Conservation (phyloP, 1,284 basidiomycete species). For the Cerrena zonata region DNA sequence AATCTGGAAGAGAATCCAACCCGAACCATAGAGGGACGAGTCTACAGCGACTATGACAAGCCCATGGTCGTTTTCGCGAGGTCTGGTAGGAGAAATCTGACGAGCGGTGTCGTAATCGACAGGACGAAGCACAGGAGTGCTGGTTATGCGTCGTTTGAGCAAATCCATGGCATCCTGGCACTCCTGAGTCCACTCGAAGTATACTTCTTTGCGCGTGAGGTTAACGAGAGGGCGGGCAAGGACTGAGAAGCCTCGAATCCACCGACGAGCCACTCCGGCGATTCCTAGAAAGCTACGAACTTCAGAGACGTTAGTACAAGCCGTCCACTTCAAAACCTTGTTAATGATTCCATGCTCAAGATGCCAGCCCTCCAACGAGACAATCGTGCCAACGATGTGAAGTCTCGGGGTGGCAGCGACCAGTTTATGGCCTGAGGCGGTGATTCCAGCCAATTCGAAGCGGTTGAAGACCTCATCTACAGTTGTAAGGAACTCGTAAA, state of each 20-base stretch:
- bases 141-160: conserved; percentile 22
- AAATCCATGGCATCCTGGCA: conserved; percentile 19
- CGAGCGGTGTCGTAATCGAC: conserved; percentile 26
- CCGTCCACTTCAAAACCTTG: conserved; percentile 30
- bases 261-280: conserved; percentile 23
- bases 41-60: conserved; percentile 30
- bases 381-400: conserved; percentile 25
- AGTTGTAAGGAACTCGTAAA: conserved; percentile 22
- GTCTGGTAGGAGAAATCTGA: conserved; percentile 2
- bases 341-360: conserved; percentile 21
- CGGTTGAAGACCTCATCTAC: conserved; percentile 22
- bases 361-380: conserved; percentile 28
- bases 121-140: conserved; percentile 23
- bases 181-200: conserved; percentile 19
- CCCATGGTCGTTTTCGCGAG: conserved; percentile 18
- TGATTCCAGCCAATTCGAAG: conserved; percentile 25
- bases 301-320: conserved; percentile 20
- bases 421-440: conserved; percentile 26
- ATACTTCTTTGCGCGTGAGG: conserved; percentile 14
- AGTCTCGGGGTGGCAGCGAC: conserved; percentile 19
- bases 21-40: conserved; percentile 26
- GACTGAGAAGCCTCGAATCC: conserved; percentile 28
- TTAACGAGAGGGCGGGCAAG: conserved; percentile 28
- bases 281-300: conserved; percentile 32
- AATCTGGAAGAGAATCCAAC: conserved; percentile 30